phyloP scores from a whole-genome alignment of 1,284 basidiomycete genomes.

The Cutaneotrichosporon mucoides region DNA sequence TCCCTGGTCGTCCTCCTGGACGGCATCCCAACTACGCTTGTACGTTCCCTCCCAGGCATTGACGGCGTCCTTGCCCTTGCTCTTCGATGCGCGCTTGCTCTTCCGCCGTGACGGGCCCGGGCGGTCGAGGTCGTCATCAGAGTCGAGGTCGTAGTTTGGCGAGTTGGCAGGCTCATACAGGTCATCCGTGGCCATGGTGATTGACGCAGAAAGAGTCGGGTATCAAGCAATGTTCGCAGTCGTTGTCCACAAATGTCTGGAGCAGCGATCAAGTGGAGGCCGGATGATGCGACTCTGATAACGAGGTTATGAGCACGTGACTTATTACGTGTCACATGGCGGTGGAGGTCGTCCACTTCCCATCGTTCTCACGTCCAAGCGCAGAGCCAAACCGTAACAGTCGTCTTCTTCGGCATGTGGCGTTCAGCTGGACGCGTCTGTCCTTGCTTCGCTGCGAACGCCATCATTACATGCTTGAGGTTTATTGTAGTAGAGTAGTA shows the following conservation, averaged over 20 bases:
- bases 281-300: not conserved
- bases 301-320: not conserved
- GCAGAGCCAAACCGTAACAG: too few species aligned
- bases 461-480: too few species aligned
- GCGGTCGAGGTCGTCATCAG: slow-evolving; percentile 23
- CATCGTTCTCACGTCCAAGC: too few species aligned
- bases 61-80: slow-evolving; percentile 29
- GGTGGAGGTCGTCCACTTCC: too few species aligned
- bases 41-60: slow-evolving; percentile 97
- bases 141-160: slow-evolving; percentile 15
- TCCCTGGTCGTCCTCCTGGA: slow-evolving; percentile 91
- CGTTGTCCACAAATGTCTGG: not conserved
- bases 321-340: too few species aligned
- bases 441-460: too few species aligned
- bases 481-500: too few species aligned
- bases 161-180: slow-evolving; percentile 17
- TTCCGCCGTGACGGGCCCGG: slow-evolving; percentile 18
- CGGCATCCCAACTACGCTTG: slow-evolving; percentile 91
- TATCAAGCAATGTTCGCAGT: too few species aligned
- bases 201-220: not conserved
- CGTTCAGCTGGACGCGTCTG: too few species aligned
- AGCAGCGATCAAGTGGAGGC: not conserved
- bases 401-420: too few species aligned
- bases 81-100: slow-evolving; percentile 13
- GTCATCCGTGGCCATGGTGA: slow-evolving; percentile 15